phyloP scores from a whole-genome alignment of 2,329 filamentous ascomycete species.

The Talaromyces sp. region DNA sequence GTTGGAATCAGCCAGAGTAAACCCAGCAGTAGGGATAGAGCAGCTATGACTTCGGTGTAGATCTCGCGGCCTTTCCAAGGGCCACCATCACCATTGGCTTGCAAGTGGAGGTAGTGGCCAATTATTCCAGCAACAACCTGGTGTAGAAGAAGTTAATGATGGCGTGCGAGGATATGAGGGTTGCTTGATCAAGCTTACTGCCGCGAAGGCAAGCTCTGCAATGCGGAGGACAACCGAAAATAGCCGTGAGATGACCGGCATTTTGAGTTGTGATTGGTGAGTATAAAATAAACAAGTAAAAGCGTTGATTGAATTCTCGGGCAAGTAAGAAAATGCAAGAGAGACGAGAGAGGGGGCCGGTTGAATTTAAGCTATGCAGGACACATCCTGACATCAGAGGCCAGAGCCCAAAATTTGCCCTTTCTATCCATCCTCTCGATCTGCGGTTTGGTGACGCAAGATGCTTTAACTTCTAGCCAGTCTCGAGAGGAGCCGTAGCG shows the following conservation, averaged over 20 bases:
- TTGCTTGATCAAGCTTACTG: conserved; percentile 43
- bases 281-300: background rate
- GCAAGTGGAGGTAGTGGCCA: conserved; percentile 59
- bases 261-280: conserved; percentile 19
- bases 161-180: conserved; percentile 17
- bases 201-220: conserved; percentile 64
- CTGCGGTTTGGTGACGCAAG: background rate
- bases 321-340: background rate
- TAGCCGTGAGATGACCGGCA: conserved; percentile 52
- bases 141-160: conserved; percentile 8
- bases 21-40: conserved; percentile 62
- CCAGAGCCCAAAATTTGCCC: background rate
- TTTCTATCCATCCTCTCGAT: background rate
- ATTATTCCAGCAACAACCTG: conserved; percentile 63
- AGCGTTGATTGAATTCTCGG: background rate
- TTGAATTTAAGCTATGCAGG: conserved; percentile 8
- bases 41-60: conserved; percentile 69
- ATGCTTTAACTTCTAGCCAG: background rate
- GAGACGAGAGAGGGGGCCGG: background rate
- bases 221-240: conserved; percentile 56
- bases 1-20: conserved; percentile 72
- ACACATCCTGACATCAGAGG: background rate
- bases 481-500: background rate
- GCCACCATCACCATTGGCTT: conserved; percentile 34
- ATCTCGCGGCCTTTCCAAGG: conserved; percentile 64